Base-by-base conservation (phyloP, 768 basidiomycete species). In the Mycena leptocephala region DNA sequence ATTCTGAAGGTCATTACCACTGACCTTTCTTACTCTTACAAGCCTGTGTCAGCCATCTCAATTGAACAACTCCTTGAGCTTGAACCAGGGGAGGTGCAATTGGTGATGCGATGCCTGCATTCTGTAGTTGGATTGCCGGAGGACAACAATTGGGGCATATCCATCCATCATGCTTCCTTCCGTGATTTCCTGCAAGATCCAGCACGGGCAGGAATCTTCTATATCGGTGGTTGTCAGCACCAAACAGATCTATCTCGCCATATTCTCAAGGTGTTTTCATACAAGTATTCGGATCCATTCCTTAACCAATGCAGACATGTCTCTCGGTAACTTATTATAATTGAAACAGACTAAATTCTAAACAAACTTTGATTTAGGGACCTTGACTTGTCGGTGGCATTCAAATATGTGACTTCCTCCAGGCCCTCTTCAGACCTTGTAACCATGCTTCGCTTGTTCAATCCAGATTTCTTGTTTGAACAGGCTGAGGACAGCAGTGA, bases 41-140 rank as follows among this genome's bases (percentile, higher is more conserved):
- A n/a, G n/a, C n/a, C n/a, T 69, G 18, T 58, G 26, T 1, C 39
- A 3, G 4, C 14, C 20, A 7, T 11, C 6, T 7, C 43, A 1
- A 59, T 70, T 46, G 68, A 70, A 43, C 55, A 59, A 43, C 68
- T 70, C n/a, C 68, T 70, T n/a, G 56, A 26, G 3, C 6, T 70
- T 18, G 16, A 69, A 6, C 53, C n/a, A 1, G 53, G 53, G 10
- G 53, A 55, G 28, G 24, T 55, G 2, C 53, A 26, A 2, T 46
- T 70, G 26, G 33, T 18, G 1, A 14, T 70, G 9, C 68, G 68
- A 8, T 2, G 41, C 2, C 13, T 33, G 6, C 56, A 46, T 20
- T 70, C 68, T 3, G 55, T 70, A 5, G 20, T 70, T 6, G 4
- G 30, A 22, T 41, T 46, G 1, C 30, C 41, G 4, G 20, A 28